Conservation (phyloP, 345 rosid species). For the Gossypium turneri region DNA sequence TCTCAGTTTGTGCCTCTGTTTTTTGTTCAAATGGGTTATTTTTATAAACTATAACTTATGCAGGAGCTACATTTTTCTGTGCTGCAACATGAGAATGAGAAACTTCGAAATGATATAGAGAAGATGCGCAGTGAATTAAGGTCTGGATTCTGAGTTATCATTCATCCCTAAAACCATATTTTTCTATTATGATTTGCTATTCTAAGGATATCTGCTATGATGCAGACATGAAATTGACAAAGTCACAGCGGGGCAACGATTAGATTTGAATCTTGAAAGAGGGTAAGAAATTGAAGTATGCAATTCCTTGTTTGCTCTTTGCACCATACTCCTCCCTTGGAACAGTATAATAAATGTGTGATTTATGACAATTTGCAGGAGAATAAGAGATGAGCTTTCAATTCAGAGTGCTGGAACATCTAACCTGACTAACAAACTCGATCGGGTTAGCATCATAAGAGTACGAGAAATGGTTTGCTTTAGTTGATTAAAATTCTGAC, state of each 20-base stretch:
- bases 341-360: not conserved
- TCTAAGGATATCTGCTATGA: not conserved
- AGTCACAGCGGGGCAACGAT: slow-evolving; percentile 80
- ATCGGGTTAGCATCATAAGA: slow-evolving; percentile 45
- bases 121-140: slow-evolving; percentile 74
- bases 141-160: slow-evolving; percentile 25
- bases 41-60: slow-evolving; percentile 17
- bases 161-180: not conserved
- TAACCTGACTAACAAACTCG: slow-evolving; percentile 84
- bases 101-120: slow-evolving; percentile 69
- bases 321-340: not conserved
- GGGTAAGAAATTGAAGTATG: slow-evolving; percentile 42
- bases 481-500: not conserved
- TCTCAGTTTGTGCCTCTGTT: not conserved
- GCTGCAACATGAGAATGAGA: slow-evolving; percentile 85
- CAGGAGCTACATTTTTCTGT: slow-evolving; percentile 74
- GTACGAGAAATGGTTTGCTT: not conserved
- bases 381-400: slow-evolving; percentile 74
- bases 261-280: slow-evolving; percentile 91
- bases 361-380: slow-evolving; percentile 36
- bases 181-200: slow-evolving; percentile 4
- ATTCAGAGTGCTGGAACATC: slow-evolving; percentile 66
- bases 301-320: not conserved
- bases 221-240: slow-evolving; percentile 86
- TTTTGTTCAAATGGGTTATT: not conserved